Percentiles rank a stretch among this genome's conserved stretches.
Evolutionary conservation across 2,329 filamentous ascomycete species (phyloP).

Genomic region (Epichloe hybrida): DNA sequence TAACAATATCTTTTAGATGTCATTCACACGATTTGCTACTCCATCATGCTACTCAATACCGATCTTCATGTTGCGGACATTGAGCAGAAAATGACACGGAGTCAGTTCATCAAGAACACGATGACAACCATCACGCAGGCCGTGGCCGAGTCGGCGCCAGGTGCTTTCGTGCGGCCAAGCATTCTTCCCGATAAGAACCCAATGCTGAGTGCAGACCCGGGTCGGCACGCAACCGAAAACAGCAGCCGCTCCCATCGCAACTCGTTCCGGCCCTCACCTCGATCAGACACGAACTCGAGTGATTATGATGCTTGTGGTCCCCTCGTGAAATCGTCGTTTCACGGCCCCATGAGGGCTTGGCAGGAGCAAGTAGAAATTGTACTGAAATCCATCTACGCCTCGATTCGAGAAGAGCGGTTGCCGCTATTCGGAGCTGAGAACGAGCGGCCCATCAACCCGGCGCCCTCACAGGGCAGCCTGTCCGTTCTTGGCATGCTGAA

Average conservation of each 20-base stretch:
- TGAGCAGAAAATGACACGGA: conserved; percentile 88
- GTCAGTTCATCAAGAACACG: conserved; percentile 92
- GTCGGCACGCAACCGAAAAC: conserved; percentile 22
- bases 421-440: conserved; percentile 64
- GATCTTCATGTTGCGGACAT: conserved; percentile 93
- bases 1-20: conserved; percentile 41
- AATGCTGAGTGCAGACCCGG: conserved; percentile 19
- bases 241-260: conserved; percentile 27
- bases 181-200: conserved; percentile 34
- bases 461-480: conserved; percentile 46
- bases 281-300: conserved; percentile 28
- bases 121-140: conserved; percentile 76
- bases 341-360: conserved; percentile 67
- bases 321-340: conserved; percentile 64
- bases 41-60: conserved; percentile 86
- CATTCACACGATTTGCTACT: conserved; percentile 95
- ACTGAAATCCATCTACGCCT: conserved; percentile 80
- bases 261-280: conserved; percentile 38
- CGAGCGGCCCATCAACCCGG: conserved; percentile 24
- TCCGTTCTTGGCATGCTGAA: conserved; percentile 68
- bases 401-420: conserved; percentile 75
- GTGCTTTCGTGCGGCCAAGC: conserved; percentile 47
- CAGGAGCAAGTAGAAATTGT: conserved; percentile 82
- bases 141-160: conserved; percentile 56
- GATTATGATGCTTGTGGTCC: conserved; percentile 52